Percentiles rank a stretch among this genome's conserved stretches.
These are phyloP conservation scores for Colletotrichum endophyticum DNA, from an alignment of 2,329 filamentous ascomycete species.

Conservation along the genomic window DNA sequence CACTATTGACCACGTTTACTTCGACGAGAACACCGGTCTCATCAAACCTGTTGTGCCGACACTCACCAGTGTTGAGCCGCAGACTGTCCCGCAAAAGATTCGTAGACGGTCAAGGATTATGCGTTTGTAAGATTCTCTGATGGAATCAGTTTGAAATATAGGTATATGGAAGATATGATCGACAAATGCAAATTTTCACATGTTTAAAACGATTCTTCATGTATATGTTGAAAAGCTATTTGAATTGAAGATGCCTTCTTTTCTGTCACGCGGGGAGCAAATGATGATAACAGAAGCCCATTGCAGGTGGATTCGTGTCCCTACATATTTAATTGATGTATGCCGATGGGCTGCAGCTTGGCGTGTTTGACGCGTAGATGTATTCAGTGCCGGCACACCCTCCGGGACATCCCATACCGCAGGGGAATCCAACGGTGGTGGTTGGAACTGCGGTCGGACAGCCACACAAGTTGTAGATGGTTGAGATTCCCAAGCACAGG, in stretches of 20 bases:
- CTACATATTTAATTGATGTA: not conserved
- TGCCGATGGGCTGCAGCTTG: not conserved
- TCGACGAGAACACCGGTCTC: slow-evolving; percentile 40
- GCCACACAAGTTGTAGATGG: not conserved
- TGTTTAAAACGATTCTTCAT: not conserved
- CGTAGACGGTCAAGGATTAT: not conserved
- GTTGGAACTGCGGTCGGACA: slow-evolving; percentile 10
- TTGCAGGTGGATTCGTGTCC: not conserved
- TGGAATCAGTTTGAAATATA: not conserved
- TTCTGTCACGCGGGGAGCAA: not conserved
- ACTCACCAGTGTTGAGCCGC: slow-evolving; percentile 31
- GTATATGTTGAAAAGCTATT: not conserved
- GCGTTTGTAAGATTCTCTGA: not conserved
- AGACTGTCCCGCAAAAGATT: slow-evolving; percentile 9
- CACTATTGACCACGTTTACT: slow-evolving; percentile 44
- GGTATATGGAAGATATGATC: not conserved
- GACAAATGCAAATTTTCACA: not conserved
- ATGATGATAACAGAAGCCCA: not conserved
- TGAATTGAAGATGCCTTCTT: not conserved
- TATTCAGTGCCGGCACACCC: slow-evolving; percentile 13
- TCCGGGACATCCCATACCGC: not conserved
- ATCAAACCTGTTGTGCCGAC: slow-evolving; percentile 42
- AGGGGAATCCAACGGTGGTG: not conserved
- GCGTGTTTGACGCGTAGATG: not conserved
- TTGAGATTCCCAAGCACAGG: not conserved